phyloP scores from a whole-genome alignment of 2,329 filamentous ascomycete genomes.

The Lizonia empirigonia region DNA sequence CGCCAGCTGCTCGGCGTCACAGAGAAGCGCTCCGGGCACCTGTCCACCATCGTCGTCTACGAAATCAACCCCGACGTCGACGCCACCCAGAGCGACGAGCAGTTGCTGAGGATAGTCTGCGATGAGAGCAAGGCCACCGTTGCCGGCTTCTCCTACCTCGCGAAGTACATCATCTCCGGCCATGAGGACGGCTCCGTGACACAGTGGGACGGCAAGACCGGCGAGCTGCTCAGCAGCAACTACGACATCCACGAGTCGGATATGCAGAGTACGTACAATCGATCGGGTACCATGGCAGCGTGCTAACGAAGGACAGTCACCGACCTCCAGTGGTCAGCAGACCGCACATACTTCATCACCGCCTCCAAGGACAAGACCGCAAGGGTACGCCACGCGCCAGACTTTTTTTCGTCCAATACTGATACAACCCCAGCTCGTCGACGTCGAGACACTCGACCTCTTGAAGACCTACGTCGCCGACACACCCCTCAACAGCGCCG shows the following conservation, averaged over 20 bases:
- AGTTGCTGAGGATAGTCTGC: conserved; percentile 83
- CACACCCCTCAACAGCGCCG: conserved; percentile 94
- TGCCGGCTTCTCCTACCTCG: conserved; percentile 92
- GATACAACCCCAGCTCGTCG: conserved; percentile 68
- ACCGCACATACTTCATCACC: conserved; percentile 98
- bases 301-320: conserved; percentile 79
- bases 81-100: conserved; percentile 84
- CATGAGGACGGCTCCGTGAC: conserved; percentile 96
- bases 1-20: conserved; percentile 89
- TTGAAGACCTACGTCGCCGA: conserved; percentile 92
- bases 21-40: conserved; percentile 96
- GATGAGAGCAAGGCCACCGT: conserved; percentile 93
- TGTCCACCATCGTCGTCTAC: conserved; percentile 91
- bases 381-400: conserved; percentile 63
- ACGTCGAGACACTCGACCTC: conserved; percentile 82
- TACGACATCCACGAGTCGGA: conserved; percentile 86
- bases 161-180: conserved; percentile 94
- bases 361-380: conserved; percentile 97
- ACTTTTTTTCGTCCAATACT: not conserved
- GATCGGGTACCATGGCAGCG: not conserved
- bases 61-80: conserved; percentile 85
- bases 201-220: conserved; percentile 88
- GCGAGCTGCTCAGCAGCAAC: conserved; percentile 79
- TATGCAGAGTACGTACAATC: conserved; percentile 66
- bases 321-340: conserved; percentile 91